These are phyloP conservation scores for Aquilaria sinensis DNA, from an alignment of 345 rosid species.

Conservation along the genomic window DNA sequence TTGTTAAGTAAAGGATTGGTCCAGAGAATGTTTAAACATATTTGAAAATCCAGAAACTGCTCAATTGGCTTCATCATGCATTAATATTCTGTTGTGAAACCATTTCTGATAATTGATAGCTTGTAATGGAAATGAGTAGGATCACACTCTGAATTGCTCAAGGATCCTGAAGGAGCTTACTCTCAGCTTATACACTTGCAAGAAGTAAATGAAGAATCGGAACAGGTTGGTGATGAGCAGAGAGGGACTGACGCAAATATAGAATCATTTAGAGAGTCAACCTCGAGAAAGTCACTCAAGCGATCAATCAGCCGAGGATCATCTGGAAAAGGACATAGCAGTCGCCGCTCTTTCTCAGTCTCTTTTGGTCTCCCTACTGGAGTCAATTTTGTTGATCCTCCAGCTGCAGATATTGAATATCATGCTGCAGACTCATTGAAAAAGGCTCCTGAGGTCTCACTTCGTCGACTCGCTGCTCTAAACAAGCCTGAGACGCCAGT, in stretches of 20 bases:
- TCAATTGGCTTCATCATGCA: too few species aligned
- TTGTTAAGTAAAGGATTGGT: too few species aligned
- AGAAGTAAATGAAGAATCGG: constrained; percentile 45
- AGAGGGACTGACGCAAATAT: constrained; percentile 22
- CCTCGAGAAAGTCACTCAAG: constrained; percentile 30
- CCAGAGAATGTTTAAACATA: too few species aligned
- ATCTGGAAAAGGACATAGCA: constrained; percentile 48
- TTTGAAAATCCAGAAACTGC: too few species aligned
- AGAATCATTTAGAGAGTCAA: constrained; percentile 36
- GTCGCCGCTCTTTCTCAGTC: constrained; percentile 48
- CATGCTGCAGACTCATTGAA: constrained; percentile 18
- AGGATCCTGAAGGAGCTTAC: constrained; percentile 80
- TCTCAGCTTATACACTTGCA: constrained; percentile 76
- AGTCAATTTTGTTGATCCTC: constrained; percentile 23
- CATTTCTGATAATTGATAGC: neutral
- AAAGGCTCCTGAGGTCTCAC: constrained; percentile 34
- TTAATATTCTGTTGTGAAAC: too few species aligned
- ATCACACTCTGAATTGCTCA: constrained; percentile 55
- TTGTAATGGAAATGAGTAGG: constrained; percentile 27
- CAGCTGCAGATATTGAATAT: constrained; percentile 22
- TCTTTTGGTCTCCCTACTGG: constrained; percentile 54
- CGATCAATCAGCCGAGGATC: constrained; percentile 53
- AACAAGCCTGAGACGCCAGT: constrained; percentile 82
- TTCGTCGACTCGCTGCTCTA: constrained; percentile 52
- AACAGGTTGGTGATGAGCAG: constrained; percentile 30